phyloP scores from a whole-genome alignment of 176 grass and related monocot genomes.

The Phragmites australis region DNA sequence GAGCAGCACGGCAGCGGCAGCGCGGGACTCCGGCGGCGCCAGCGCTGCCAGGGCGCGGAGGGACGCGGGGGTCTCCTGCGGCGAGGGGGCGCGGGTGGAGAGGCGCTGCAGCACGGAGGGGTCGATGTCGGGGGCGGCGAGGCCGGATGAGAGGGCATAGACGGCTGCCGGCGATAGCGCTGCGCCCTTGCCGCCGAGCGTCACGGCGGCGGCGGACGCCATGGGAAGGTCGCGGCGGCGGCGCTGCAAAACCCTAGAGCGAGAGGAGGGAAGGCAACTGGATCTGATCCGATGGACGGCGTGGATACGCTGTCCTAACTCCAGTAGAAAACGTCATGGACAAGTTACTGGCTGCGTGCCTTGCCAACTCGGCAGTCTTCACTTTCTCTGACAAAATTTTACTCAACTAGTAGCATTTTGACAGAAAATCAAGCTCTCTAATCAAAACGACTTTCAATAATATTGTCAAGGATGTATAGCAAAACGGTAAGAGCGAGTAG shows the following conservation, averaged over 20 bases:
- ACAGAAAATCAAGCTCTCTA: no score
- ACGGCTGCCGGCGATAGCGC: slow-evolving; percentile 46
- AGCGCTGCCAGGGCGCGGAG: slow-evolving; percentile 27
- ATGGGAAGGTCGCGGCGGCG: not conserved
- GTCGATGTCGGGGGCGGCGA: slow-evolving; percentile 55
- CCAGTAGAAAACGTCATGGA: not conserved
- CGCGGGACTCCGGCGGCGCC: slow-evolving; percentile 47
- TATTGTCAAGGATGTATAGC: no score
- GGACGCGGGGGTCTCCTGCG: slow-evolving; percentile 31
- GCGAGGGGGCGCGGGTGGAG: slow-evolving; percentile 37
- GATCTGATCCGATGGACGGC: slow-evolving; percentile 28
- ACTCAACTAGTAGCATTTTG: no score
- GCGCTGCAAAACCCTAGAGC: slow-evolving; percentile 53
- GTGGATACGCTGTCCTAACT: not conserved
- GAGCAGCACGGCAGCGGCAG: slow-evolving; percentile 65
- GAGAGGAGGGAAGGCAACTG: not conserved
- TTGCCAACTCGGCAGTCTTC: not conserved
- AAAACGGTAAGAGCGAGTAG: no score
- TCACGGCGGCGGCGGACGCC: slow-evolving; percentile 40
- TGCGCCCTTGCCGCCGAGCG: slow-evolving; percentile 71
- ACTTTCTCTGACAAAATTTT: no score
- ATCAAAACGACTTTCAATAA: no score
- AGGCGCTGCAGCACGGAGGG: slow-evolving; percentile 69
- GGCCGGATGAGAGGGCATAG: slow-evolving; percentile 54
- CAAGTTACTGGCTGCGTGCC: not conserved